Base-by-base conservation (phyloP, 2,329 filamentous ascomycete genomes). In the Sporothrix brasiliensis region DNA sequence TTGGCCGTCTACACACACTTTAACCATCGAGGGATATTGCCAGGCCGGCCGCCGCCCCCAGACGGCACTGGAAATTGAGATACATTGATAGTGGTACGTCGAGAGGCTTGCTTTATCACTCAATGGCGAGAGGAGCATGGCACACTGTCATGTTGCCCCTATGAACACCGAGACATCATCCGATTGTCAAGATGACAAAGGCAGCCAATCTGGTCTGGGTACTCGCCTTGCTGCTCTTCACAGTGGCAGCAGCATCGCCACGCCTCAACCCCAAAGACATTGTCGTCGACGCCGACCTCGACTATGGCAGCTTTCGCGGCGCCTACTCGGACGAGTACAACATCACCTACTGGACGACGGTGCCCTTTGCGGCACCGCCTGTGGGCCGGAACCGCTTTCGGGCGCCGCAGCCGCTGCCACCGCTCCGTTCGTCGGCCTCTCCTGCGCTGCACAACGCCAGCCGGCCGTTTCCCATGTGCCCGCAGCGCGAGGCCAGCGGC, bases 281-380 rank as follows among this genome's bases (percentile, higher is more conserved):
- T 27, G 7, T 61, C 10, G 19, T 67, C n/a, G 49, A 53, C 21
- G 60, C 24, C 14, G 41, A 34, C 21, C 79, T 85, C 7, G 81
- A 83, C 76, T 86, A 86, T 73, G 84, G 83, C 39, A 81, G 79
- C 21, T 87, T 88, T 72, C 79, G 82, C 73, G 86, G 87, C 21
- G 81, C 82, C 60, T 86, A 86, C 73, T 82, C 83, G 21, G 72
- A 78, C 10, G 74, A 76, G 2, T 88, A 88, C 75, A 87, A 88
- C 74, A 83, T 88, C 54, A 85, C 83, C 34, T 87, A 88, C 77
- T 89, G 83, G 78, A 84, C 83, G 72, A 88, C 85, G 74, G 88
- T 89, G 65, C 87, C 87, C 19, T 90, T 86, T 74, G 87, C 85
- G 5, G 85, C 86, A 14, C 85, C 88, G 1, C 87, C 88, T 16